Evolutionary conservation across 83 land plant genomes (phyloP).

Genomic region (Diphasiastrum complanatum): DNA sequence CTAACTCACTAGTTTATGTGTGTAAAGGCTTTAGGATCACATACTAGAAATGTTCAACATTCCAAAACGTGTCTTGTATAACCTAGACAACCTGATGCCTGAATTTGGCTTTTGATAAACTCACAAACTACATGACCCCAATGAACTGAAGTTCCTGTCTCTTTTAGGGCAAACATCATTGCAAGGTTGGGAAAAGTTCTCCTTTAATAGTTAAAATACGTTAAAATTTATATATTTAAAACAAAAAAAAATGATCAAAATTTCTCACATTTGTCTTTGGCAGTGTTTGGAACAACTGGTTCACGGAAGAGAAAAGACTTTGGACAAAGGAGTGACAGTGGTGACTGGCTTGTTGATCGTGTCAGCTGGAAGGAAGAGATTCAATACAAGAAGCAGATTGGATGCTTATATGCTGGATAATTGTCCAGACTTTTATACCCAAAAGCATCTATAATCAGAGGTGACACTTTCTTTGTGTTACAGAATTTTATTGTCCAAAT

Average conservation of each 20-base stretch:
- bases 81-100: too few species aligned
- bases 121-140: too few species aligned
- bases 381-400: constrained; percentile 41
- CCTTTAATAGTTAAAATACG: background rate
- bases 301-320: constrained; percentile 30
- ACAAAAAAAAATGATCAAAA: too few species aligned
- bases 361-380: constrained; percentile 42
- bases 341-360: constrained; percentile 41
- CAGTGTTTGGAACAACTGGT: constrained; percentile 48
- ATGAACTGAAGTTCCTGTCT: background rate
- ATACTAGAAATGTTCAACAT: too few species aligned
- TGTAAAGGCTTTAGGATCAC: too few species aligned
- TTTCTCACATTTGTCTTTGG: background rate
- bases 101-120: too few species aligned
- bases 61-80: too few species aligned
- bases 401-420: constrained; percentile 37
- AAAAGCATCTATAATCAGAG: too few species aligned
- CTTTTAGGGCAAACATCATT: background rate
- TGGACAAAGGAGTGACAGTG: constrained; percentile 36
- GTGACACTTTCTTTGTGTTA: too few species aligned
- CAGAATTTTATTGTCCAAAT: too few species aligned
- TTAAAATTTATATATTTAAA: background rate
- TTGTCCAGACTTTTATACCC: too few species aligned
- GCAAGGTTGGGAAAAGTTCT: background rate
- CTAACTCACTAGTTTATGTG: too few species aligned